phyloP scores from a whole-genome alignment of 2,329 filamentous ascomycete species.

The Thelonectria discophora region DNA sequence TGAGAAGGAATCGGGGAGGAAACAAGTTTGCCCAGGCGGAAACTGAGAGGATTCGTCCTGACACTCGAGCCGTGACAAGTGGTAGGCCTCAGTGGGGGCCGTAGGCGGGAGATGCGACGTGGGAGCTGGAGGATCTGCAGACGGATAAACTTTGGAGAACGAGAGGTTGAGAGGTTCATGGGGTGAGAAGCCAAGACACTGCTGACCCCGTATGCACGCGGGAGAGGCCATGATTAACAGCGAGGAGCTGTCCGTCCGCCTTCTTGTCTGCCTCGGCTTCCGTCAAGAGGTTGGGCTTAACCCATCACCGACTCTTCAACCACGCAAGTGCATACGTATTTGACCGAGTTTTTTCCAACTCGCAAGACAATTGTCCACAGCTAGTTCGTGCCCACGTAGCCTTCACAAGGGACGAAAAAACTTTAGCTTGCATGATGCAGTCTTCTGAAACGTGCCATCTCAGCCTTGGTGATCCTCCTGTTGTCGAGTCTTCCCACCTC shows the following conservation, averaged over 20 bases:
- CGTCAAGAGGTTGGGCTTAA: background rate
- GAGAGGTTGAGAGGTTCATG: background rate
- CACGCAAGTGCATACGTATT: background rate
- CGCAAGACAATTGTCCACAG: background rate
- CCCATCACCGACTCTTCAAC: background rate
- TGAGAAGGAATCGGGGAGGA: conserved; percentile 4
- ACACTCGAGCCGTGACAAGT: background rate
- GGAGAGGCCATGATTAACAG: too few relatives aligned
- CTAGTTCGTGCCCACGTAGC: background rate
- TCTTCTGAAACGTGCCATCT: background rate
- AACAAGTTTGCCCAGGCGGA: background rate
- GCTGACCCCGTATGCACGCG: too few relatives aligned
- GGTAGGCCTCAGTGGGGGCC: background rate
- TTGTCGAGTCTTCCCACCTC: background rate
- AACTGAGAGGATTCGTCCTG: background rate
- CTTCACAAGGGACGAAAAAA: background rate
- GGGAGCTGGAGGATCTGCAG: background rate
- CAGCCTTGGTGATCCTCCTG: background rate
- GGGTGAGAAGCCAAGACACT: background rate
- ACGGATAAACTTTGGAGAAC: background rate
- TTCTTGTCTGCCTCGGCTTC: background rate
- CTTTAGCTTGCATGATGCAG: background rate
- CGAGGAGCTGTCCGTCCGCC: background rate
- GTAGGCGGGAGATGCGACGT: background rate
- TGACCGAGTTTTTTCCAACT: background rate